Percentiles rank a stretch among this genome's conserved stretches.
Conservation (phyloP, 176 grass and related monocot genomes). For the Cenchrus purpureus region DNA sequence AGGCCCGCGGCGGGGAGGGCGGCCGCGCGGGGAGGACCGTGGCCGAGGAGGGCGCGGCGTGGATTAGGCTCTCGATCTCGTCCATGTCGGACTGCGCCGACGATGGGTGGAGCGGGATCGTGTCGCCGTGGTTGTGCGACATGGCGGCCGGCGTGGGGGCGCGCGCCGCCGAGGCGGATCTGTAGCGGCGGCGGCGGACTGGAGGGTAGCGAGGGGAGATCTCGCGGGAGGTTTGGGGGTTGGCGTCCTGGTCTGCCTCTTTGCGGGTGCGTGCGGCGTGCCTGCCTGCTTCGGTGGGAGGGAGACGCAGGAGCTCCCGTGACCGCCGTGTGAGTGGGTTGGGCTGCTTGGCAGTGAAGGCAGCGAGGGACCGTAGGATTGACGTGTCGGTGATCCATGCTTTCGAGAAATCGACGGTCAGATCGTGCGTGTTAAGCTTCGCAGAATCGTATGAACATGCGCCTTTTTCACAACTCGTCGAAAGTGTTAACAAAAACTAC, state of each 20-base stretch:
- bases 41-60: conserved; percentile 63
- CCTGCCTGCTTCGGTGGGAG: neutral
- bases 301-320: conserved; percentile 7
- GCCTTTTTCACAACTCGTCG: no score
- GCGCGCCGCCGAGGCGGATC: conserved; percentile 39
- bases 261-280: neutral
- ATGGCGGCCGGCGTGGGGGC: conserved; percentile 51
- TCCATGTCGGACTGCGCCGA: conserved; percentile 99
- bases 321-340: conserved; percentile 9
- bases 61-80: conserved; percentile 98
- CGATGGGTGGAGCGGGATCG: conserved; percentile 89
- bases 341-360: neutral
- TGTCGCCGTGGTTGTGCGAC: conserved; percentile 82
- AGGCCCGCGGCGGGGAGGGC: conserved; percentile 74
- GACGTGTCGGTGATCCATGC: neutral
- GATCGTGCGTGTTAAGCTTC: neutral
- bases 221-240: conserved; percentile 45
- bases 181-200: conserved; percentile 7
- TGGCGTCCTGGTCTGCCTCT: neutral
- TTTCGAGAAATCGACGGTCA: neutral
- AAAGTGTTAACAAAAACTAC: no score
- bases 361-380: conserved; percentile 6
- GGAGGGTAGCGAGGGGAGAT: conserved; percentile 34
- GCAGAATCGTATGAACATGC: no score
- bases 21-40: conserved; percentile 81